Evolutionary conservation across 2,329 filamentous ascomycete genomes (phyloP).

Genomic region (Trichophyton schoenleinii): DNA sequence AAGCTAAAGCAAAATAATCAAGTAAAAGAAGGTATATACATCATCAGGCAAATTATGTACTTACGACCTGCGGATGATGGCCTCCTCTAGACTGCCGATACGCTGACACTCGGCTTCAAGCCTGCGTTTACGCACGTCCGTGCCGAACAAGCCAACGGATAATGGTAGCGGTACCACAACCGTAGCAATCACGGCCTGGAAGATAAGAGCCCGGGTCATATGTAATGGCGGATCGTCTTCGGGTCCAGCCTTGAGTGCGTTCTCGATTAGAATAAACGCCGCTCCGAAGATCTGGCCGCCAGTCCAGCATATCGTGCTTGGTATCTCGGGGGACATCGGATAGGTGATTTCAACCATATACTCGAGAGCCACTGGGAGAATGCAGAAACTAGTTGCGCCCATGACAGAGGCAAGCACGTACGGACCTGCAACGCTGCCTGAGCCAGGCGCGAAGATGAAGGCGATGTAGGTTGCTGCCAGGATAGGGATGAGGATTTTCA

Average conservation of each 20-base stretch:
- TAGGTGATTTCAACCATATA: constrained; percentile 78
- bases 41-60: background rate
- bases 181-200: constrained; percentile 60
- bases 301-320: constrained; percentile 70
- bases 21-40: background rate
- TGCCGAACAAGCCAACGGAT: constrained; percentile 57
- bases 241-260: constrained; percentile 49
- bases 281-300: constrained; percentile 77
- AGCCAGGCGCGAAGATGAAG: constrained; percentile 70
- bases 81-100: background rate
- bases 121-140: constrained; percentile 29
- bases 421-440: constrained; percentile 39
- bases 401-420: constrained; percentile 63
- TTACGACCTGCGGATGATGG: background rate
- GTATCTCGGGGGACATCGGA: constrained; percentile 75
- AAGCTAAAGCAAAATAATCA: background rate
- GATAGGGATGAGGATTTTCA: constrained; percentile 63
- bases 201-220: constrained; percentile 65
- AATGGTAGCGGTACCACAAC: constrained; percentile 55
- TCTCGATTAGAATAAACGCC: constrained; percentile 70
- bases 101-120: constrained; percentile 26
- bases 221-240: constrained; percentile 50
- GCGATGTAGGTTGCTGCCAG: constrained; percentile 60
- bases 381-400: constrained; percentile 64
- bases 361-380: constrained; percentile 77